Evolutionary conservation across 2,329 filamentous ascomycete species (phyloP), one percentile per base, ranked within the genome.

Genomic region (Cercospora beticola): DNA sequence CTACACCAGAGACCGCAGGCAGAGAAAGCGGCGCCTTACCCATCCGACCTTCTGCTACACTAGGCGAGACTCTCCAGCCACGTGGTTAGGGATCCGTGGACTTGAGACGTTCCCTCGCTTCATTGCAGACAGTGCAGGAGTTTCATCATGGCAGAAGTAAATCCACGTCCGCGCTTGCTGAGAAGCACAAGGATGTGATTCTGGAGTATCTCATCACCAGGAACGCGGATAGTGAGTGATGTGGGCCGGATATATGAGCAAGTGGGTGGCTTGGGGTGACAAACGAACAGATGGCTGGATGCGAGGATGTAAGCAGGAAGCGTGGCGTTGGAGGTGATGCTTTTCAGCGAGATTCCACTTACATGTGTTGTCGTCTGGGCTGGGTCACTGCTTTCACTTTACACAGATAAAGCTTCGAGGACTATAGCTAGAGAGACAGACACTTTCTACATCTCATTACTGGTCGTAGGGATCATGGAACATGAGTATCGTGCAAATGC

Each of bases 1-100:
- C 40, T 7, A 71, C 69, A 9, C 70, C 70, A 16, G 68, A 69
- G 23, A 64, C 64, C 52, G 21, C 66, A 18, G 70, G 61, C 31
- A 40, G 30, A 49, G 70, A 65, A 58, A 65, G 63, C 46, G 66
- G 64, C 1, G 30, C 62, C 40, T 59, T 67, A 21, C 66, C 68
- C 26, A 40, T 68, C 49, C 54, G 40, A 30, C 16, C 33, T 61
- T 26, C 23, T 33, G 26, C 54, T 18, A 58, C 54, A 9, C 14
- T 31, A n/a, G 54, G 23, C 0, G 28, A 61, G 10, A 61, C 33
- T 28, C 26, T 61, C 28, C 59, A 30, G 40, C 64, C 57, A 30
- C 64, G 43, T 31, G 56, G 33, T 40, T 66, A 66, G 64, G 57
- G 14, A 61, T 59, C 56, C n/a, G 62, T 40, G 62, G 46, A 36